A percentile compares a stretch with the other conserved stretches of the same genome.
Evolutionary conservation across 1,284 basidiomycete species (phyloP).

Genomic region (Wallemia hederae): DNA sequence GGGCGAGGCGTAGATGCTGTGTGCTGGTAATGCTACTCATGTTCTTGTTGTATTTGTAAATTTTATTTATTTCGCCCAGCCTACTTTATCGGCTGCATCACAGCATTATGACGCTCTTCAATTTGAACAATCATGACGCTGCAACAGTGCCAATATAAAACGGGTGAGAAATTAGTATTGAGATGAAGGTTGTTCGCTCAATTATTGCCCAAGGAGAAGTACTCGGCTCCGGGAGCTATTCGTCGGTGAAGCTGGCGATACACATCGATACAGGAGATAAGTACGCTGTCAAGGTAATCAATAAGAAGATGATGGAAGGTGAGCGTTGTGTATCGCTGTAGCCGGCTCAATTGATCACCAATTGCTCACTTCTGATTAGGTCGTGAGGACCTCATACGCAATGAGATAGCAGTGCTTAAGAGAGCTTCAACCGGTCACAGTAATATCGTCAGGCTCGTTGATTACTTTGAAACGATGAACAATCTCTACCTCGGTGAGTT

Average conservation of each 20-base stretch:
- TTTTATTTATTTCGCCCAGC: not conserved
- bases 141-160: not conserved
- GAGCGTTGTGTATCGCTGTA: conserved; percentile 23
- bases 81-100: not conserved
- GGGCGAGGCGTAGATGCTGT: not conserved
- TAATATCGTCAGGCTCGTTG: conserved; percentile 72
- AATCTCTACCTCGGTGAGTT: conserved; percentile 34
- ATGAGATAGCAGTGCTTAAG: conserved; percentile 89
- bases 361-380: conserved; percentile 9
- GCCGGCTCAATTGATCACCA: too few relatives aligned
- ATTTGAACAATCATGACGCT: not conserved
- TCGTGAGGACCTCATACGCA: conserved; percentile 43
- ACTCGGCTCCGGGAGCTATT: not conserved
- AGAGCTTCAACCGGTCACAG: conserved; percentile 65
- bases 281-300: conserved; percentile 24
- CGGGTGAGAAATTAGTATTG: not conserved
- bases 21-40: not conserved
- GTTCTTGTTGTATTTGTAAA: not conserved
- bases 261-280: conserved; percentile 19
- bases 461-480: conserved; percentile 93
- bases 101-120: too few relatives aligned
- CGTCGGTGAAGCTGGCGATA: not conserved
- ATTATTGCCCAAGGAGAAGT: not conserved
- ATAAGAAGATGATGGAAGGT: conserved; percentile 80
- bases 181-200: too few relatives aligned